phyloP scores from a whole-genome alignment of 257 asterid species.

The Oldenlandia corymbosa region DNA sequence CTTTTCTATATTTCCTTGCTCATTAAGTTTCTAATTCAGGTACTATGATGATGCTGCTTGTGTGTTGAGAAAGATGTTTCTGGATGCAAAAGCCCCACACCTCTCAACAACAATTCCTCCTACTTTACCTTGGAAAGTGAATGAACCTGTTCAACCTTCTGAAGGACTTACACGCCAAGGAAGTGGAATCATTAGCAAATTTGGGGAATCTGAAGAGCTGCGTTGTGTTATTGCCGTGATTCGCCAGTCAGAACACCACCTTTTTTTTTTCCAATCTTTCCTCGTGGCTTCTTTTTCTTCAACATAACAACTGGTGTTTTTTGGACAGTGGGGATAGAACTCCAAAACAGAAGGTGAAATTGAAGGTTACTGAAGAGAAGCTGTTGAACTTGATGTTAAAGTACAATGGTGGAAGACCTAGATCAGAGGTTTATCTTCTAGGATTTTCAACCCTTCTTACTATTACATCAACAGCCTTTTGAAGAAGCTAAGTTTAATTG shows the following conservation, averaged over 20 bases:
- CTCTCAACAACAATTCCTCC: slow-evolving; percentile 88
- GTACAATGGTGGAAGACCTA: slow-evolving; percentile 86
- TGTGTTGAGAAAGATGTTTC: slow-evolving; percentile 86
- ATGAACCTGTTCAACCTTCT: slow-evolving; percentile 70
- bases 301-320: slow-evolving; percentile 7
- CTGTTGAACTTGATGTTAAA: slow-evolving; percentile 91
- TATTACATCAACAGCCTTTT: not conserved
- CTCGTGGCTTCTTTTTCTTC: not conserved
- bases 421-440: slow-evolving; percentile 68
- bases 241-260: slow-evolving; percentile 72
- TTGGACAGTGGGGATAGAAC: slow-evolving; percentile 93
- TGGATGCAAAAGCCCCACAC: slow-evolving; percentile 98
- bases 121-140: slow-evolving; percentile 82
- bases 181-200: slow-evolving; percentile 85
- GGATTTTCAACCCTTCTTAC: slow-evolving; percentile 9
- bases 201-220: slow-evolving; percentile 93
- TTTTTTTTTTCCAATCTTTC: not conserved
- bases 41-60: slow-evolving; percentile 96
- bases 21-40: slow-evolving; percentile 35
- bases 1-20: slow-evolving; percentile 9
- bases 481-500: slow-evolving; percentile 1
- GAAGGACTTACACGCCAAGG: slow-evolving; percentile 96
- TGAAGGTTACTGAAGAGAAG: slow-evolving; percentile 93
- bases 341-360: slow-evolving; percentile 97
- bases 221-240: slow-evolving; percentile 89